Evolutionary conservation across 768 basidiomycete genomes (phyloP).

Genomic region (Lactifluus pinguis): DNA sequence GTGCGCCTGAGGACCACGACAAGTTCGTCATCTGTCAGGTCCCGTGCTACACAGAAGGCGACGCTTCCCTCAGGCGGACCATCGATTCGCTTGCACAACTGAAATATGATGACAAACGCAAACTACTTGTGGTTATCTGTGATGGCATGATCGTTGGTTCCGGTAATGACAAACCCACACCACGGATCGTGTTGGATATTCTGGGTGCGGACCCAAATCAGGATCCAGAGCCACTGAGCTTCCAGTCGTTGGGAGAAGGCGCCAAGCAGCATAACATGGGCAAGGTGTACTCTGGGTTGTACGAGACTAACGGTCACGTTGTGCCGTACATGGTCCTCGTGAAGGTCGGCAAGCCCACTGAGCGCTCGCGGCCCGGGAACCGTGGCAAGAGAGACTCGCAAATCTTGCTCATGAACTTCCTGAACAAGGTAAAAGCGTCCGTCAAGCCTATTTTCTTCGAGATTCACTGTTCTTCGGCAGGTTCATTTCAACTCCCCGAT

Average conservation of each 20-base stretch:
- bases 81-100: conserved; percentile 91
- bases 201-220: conserved; percentile 88
- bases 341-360: conserved; percentile 93
- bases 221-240: conserved; percentile 92
- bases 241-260: conserved; percentile 89
- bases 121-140: conserved; percentile 86
- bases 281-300: conserved; percentile 93
- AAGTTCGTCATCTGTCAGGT: conserved; percentile 98
- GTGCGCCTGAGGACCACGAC: conserved; percentile 90
- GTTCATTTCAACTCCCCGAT: conserved; percentile 96
- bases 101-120: conserved; percentile 98
- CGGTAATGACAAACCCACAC: conserved; percentile 93
- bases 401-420: conserved; percentile 92
- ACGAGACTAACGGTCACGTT: conserved; percentile 90
- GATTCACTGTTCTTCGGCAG: conserved; percentile 29
- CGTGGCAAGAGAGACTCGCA: conserved; percentile 98
- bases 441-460: not conserved
- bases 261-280: conserved; percentile 97
- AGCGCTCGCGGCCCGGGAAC: conserved; percentile 89
- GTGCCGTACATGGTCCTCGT: conserved; percentile 89
- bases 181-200: conserved; percentile 93
- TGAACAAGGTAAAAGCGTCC: conserved; percentile 68
- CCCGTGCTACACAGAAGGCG: conserved; percentile 97
- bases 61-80: conserved; percentile 71
- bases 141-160: conserved; percentile 98